Evolutionary conservation across 805 yeast species (phyloP), one percentile per base, ranked within the genome.

Genomic region (Saccharomyces jurei): DNA sequence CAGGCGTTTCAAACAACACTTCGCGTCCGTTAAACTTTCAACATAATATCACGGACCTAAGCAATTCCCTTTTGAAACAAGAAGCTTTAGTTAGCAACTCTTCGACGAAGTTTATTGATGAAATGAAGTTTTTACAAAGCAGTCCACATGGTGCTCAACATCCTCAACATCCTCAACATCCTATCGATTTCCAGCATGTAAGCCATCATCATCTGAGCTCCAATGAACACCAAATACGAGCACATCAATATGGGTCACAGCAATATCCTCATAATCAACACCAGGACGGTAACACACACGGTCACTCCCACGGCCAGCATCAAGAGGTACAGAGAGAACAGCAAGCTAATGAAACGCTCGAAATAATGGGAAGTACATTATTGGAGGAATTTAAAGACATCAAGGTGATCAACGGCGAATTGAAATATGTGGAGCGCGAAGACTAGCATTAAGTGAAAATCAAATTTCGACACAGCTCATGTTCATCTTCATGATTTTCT

Each of bases 401-500:
- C 9, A 52, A 52, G 47, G 50, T 53, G 48, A 22, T 55, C 10
- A 48, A 47, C 41, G 52, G 48, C 17, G 55, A 54, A 8, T 41
- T 54, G n/a, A 54, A 52, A 14, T 30, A 52, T 21, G 44, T 36
- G 25, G 17, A 36, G 17, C 44, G 25, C 4, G 44, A 36, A 36
- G 28, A 27, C 22, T 46, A 46, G 22, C 29, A 46, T 22, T 22
- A 11, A 21, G 4, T 2, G 13, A 13, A 29, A 29, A 9, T 29
- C 31, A 14, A 32, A 14, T 5, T 32, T 32, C 8, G 17, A 32
- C 8, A 4, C 6, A 32, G 4, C 17, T 14, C 41, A 1, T 13
- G n/a, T 32, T 5, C 41, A n/a, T 32, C n/a, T 32, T 32, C 41
- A n/a, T 32, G 4, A 32, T 14, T 6, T 32, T 32, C 13, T 36